These are phyloP conservation scores for Trichoderma oligosporum DNA, from an alignment of 2,329 filamentous ascomycete species.

Conservation along the genomic window DNA sequence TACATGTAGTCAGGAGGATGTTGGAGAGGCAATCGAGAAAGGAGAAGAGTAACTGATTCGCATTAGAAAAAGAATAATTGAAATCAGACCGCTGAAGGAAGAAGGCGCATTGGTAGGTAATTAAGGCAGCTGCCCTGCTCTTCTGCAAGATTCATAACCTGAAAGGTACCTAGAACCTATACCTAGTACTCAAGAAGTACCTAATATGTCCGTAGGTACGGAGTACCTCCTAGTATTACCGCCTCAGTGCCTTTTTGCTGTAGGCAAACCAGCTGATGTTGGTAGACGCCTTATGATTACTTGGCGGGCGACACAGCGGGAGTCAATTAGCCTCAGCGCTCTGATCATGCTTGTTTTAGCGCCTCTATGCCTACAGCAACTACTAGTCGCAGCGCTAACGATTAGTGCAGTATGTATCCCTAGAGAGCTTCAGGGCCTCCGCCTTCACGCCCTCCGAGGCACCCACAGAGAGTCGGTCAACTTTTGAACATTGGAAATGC, in stretches of 20 bases:
- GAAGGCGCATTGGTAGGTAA: not conserved
- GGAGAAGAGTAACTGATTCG: not conserved
- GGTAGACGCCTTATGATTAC: constrained; percentile 6
- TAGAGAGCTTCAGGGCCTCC: too few species aligned
- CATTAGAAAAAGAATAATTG: not conserved
- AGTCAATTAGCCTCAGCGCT: not conserved
- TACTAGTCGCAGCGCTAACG: not conserved
- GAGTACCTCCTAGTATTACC: not conserved
- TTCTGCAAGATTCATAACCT: too few species aligned
- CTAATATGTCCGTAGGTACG: too few species aligned
- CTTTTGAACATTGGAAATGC: too few species aligned
- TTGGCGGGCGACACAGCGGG: constrained; percentile 1
- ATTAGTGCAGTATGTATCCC: too few species aligned
- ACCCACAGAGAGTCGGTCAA: too few species aligned
- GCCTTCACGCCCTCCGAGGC: too few species aligned
- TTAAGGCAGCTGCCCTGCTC: too few species aligned
- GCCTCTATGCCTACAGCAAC: not conserved
- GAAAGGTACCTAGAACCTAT: too few species aligned
- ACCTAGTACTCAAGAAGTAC: too few species aligned
- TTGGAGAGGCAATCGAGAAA: not conserved
- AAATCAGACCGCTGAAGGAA: not conserved
- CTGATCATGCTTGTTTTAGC: not conserved
- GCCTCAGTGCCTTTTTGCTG: not conserved
- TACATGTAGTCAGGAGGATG: not conserved
- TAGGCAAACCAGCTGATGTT: not conserved